phyloP scores from a whole-genome alignment of 257 asterid species.

The Solanum dulcamara region DNA sequence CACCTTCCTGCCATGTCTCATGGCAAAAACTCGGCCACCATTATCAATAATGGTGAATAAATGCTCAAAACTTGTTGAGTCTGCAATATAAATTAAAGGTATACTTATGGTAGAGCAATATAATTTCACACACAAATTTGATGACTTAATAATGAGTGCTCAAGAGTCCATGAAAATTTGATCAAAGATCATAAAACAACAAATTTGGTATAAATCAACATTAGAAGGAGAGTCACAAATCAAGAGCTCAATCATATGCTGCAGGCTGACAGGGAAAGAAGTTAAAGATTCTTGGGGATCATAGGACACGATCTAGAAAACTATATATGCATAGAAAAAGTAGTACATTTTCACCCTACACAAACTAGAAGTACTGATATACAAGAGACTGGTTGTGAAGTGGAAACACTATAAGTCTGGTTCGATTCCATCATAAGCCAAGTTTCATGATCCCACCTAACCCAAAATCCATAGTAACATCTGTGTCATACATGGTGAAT shows the following conservation, averaged over 20 bases:
- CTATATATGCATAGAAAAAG: not conserved
- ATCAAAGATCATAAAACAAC: not conserved
- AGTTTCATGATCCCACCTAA: not conserved
- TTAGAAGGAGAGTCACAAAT: not conserved
- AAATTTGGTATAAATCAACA: not conserved
- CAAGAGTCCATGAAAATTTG: not conserved
- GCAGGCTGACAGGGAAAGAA: not conserved
- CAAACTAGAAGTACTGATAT: not conserved
- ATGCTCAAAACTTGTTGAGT: conserved; percentile 37
- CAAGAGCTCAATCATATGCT: not conserved
- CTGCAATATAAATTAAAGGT: conserved; percentile 20
- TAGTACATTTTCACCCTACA: not conserved
- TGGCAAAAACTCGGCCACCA: conserved; percentile 58
- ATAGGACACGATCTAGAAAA: not conserved
- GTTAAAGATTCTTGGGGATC: not conserved
- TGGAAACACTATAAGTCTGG: not conserved
- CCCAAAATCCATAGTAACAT: not conserved
- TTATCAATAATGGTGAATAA: conserved; percentile 33
- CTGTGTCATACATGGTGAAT: not conserved
- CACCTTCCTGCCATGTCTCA: conserved; percentile 92
- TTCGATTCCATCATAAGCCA: not conserved
- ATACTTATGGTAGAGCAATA: not conserved
- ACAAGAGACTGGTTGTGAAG: not conserved
- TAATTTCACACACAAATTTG: not conserved
- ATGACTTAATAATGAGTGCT: not conserved